These are phyloP conservation scores for Pythium brassicae DNA, from an alignment of 352 stramenopile genomes.

Conservation along the genomic window DNA sequence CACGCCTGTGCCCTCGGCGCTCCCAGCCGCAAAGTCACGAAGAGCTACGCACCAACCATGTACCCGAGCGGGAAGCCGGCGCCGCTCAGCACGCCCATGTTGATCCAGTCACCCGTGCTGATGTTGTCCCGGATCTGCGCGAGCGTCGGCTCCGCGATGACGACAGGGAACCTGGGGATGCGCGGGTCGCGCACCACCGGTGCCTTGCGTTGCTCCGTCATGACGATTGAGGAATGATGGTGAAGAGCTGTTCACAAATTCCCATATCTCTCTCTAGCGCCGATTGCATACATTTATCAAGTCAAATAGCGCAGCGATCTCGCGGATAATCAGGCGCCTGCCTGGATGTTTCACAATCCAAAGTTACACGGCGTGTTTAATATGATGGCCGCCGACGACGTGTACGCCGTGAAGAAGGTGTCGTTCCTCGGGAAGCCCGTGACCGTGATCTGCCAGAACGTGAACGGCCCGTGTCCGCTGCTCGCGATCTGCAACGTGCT, in stretches of 20 bases:
- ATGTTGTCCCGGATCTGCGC: conserved; percentile 60
- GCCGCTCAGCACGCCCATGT: conserved; percentile 36
- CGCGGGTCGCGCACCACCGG: conserved; percentile 54
- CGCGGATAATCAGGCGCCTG: background rate
- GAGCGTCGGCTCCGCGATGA: conserved; percentile 54
- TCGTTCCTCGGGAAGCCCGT: conserved; percentile 78
- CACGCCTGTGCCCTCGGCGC: too few species aligned
- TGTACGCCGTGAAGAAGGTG: conserved; percentile 77
- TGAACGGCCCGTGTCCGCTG: conserved; percentile 97
- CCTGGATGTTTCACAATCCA: too few species aligned
- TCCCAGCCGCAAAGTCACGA: background rate
- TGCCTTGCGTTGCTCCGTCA: conserved; percentile 25
- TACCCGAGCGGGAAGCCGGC: conserved; percentile 68
- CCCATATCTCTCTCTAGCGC: too few species aligned
- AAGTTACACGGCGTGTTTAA: background rate
- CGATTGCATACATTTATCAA: too few species aligned
- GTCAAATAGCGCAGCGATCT: too few species aligned
- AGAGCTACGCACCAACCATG: conserved; percentile 44
- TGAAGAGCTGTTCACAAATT: too few species aligned
- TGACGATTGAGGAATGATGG: background rate
- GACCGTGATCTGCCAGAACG: conserved; percentile 95
- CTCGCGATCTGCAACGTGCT: conserved; percentile 96
- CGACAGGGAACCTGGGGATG: conserved; percentile 61
- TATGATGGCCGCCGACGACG: conserved; percentile 25
- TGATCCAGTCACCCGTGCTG: conserved; percentile 34